Percentiles rank a stretch among this genome's conserved stretches.
phyloP scores from a whole-genome alignment of 2,329 filamentous ascomycete species.

The Blastomyces percursus region DNA sequence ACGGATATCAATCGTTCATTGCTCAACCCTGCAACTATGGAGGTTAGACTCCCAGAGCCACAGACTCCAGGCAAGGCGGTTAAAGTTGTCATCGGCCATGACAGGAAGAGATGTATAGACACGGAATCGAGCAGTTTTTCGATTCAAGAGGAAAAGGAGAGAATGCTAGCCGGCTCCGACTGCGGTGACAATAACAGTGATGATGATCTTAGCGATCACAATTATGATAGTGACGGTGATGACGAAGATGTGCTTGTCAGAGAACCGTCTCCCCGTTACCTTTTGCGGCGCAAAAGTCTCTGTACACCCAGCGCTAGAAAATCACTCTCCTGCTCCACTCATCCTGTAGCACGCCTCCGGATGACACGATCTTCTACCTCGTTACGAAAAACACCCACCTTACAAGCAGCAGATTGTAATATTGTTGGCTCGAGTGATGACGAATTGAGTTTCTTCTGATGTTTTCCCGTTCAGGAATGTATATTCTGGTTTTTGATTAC shows the following conservation, averaged over 20 bases:
- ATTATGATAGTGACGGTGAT: background rate
- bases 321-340: background rate
- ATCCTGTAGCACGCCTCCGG: background rate
- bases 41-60: background rate
- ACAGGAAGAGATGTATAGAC: background rate
- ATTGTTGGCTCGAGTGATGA: constrained; percentile 3
- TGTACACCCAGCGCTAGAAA: background rate
- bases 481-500: background rate
- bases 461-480: background rate
- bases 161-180: background rate
- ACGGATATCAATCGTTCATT: background rate
- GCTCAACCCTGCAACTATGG: background rate
- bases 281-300: background rate
- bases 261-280: background rate
- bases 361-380: background rate
- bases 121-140: background rate
- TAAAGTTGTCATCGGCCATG: background rate
- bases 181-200: background rate
- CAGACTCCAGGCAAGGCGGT: background rate
- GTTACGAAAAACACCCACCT: background rate
- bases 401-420: background rate
- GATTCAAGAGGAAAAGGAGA: background rate
- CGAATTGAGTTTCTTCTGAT: constrained; percentile 7
- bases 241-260: constrained; percentile 3
- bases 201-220: background rate